phyloP scores from a whole-genome alignment of 2,329 filamentous ascomycete species.

The Harringtonia lauricola region DNA sequence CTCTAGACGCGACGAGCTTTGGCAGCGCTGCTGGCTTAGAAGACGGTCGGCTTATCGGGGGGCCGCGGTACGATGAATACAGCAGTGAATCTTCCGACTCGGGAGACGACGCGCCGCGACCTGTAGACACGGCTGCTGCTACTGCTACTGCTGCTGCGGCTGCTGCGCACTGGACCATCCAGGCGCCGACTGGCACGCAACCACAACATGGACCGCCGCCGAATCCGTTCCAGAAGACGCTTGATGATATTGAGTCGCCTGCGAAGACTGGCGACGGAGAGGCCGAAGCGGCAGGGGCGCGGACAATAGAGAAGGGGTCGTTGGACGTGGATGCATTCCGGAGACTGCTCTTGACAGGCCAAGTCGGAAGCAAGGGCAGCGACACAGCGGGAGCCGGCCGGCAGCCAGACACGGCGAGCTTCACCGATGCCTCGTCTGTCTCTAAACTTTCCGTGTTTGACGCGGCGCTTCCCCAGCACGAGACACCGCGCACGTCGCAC shows the following conservation, averaged over 20 bases:
- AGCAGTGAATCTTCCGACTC: constrained; percentile 17
- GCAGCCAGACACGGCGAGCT: constrained; percentile 32
- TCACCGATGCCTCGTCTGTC: constrained; percentile 46
- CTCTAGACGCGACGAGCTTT: neutral
- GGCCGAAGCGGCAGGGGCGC: constrained; percentile 19
- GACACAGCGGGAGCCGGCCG: constrained; percentile 12
- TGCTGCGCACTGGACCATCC: too few species aligned
- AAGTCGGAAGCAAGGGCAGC: constrained; percentile 27
- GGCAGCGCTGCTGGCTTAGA: neutral
- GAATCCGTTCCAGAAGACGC: constrained; percentile 47
- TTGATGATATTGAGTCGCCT: constrained; percentile 35
- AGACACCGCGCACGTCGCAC: constrained; percentile 47
- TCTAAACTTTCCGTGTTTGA: constrained; percentile 50
- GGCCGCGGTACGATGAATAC: constrained; percentile 14
- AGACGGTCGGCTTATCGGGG: neutral
- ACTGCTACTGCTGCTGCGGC: constrained; percentile 9
- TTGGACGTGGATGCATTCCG: constrained; percentile 73
- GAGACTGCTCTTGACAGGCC: constrained; percentile 64
- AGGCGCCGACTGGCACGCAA: too few species aligned
- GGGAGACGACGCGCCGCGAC: constrained; percentile 19
- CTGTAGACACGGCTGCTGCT: constrained; percentile 17
- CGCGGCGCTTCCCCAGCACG: constrained; percentile 18
- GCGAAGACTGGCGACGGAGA: constrained; percentile 15
- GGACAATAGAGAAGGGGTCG: constrained; percentile 28
- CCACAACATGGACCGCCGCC: constrained; percentile 22